phyloP scores from a whole-genome alignment of 129 eudicot genomes.

The Artemisia argyi region DNA sequence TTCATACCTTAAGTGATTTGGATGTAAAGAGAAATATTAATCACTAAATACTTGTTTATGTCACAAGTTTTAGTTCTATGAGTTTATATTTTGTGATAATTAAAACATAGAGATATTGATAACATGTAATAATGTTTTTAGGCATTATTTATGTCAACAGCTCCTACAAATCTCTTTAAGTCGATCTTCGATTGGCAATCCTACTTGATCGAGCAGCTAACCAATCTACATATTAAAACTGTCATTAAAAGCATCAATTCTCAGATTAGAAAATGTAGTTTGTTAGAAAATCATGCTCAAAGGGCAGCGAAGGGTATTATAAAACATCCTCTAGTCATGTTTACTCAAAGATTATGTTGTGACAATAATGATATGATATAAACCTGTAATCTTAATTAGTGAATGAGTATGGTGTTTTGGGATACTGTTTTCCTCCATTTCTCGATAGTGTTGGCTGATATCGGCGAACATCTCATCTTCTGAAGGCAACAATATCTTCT shows the following conservation, averaged over 20 bases:
- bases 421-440: slow-evolving; percentile 41
- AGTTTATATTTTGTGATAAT: too few species aligned
- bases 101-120: too few species aligned
- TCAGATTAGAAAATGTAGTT: slow-evolving; percentile 1
- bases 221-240: slow-evolving; percentile 60
- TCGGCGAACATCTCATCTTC: slow-evolving; percentile 51
- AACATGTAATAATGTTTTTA: too few species aligned
- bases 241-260: slow-evolving; percentile 10
- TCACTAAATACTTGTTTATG: too few species aligned
- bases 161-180: slow-evolving; percentile 25
- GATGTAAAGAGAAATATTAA: too few species aligned
- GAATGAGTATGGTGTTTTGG: slow-evolving; percentile 44
- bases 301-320: background rate
- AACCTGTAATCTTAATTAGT: slow-evolving; percentile 28
- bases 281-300: background rate
- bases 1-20: too few species aligned
- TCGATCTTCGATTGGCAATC: slow-evolving; percentile 30
- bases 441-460: slow-evolving; percentile 32
- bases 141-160: too few species aligned
- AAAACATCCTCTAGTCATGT: background rate
- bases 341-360: background rate
- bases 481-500: slow-evolving; percentile 46
- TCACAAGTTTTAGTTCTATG: too few species aligned
- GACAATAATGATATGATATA: background rate
- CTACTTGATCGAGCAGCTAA: slow-evolving; percentile 50